Evolutionary conservation across 139 green algal genomes (phyloP), one percentile per base, ranked within the genome.

Genomic region (Tetraselmis striata): DNA sequence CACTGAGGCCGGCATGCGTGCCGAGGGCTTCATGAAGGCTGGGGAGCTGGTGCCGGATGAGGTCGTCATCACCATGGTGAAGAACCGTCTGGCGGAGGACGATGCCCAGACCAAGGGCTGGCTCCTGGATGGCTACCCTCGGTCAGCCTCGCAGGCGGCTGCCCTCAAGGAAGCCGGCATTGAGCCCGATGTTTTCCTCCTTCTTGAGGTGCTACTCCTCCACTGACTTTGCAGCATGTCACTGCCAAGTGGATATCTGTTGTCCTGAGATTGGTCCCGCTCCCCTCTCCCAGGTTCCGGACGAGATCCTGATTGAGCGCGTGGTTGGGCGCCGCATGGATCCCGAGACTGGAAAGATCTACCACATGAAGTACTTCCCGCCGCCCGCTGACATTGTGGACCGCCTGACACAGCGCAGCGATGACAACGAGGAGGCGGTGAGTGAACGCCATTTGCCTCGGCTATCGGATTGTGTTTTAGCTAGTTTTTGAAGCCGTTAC

Each of bases 51-150:
- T 99, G 75, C 95, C 97, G 28, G 94, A 99, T 76, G 94, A 98
- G 81, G 90, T 97, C 45, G 80, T 90, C 23, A 81, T 86, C 18
- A 29, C 79, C 30, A 98, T 99, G 94, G 95, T 99, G 5, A 95
- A 95, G 84, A 84, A 84, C 32, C 85, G 92, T 29, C 85, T 98
- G 29, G 86, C 79, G 0, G 78, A 93, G 80, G 67, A 78, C 0
- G 87, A 90, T 28, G 92, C 90, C 1, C 30, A 87, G 81, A 18
- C 88, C 77, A 83, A 89, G 0, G 97, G 97, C 29, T 99, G 96
- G 97, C 91, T 99, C 79, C 88, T 99, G 83, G 97, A 99, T 83
- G 97, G 97, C 59, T 99, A 99, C 88, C 97, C 97, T 0, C 91
- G 97, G 75, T 96, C 90, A 80, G 92, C 85, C 0, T 92, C 92